Percentiles rank a stretch among this genome's conserved stretches.
Evolutionary conservation across 345 rosid genomes (phyloP).

Genomic region (Syzygium oleosum): DNA sequence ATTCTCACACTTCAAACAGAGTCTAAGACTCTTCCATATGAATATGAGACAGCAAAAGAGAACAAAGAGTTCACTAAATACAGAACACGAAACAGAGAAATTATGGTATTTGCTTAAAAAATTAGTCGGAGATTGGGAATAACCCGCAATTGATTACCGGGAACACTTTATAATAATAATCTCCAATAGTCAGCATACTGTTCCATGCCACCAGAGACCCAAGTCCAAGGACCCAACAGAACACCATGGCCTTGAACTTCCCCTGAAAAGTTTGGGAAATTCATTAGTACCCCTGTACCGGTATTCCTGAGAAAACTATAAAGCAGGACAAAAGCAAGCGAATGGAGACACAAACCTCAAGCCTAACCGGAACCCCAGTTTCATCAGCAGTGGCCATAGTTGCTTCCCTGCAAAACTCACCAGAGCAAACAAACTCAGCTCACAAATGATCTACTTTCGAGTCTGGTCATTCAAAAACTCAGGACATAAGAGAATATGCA

Average conservation of each 20-base stretch:
- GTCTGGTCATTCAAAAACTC: background rate
- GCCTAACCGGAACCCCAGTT: conserved; percentile 17
- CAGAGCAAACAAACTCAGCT: background rate
- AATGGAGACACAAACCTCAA: conserved; percentile 19
- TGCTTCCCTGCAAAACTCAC: background rate
- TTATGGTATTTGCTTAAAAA: background rate
- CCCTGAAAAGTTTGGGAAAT: conserved; percentile 32
- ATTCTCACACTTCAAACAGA: background rate
- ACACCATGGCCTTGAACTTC: conserved; percentile 38
- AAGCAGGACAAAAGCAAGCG: background rate
- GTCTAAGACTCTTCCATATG: background rate
- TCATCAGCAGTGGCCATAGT: conserved; percentile 5
- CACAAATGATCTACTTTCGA: background rate
- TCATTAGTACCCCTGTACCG: background rate
- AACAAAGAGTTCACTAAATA: background rate
- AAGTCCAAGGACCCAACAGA: conserved; percentile 77
- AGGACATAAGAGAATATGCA: background rate
- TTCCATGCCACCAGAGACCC: conserved; percentile 83
- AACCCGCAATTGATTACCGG: conserved; percentile 21
- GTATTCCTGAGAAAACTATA: background rate
- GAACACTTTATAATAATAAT: conserved; percentile 64
- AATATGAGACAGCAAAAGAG: background rate
- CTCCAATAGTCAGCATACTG: conserved; percentile 75
- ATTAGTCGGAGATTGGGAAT: background rate
- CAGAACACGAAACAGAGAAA: background rate